Conservation (phyloP, 176 grass and related monocot genomes). For the Aegilops tauschii region DNA sequence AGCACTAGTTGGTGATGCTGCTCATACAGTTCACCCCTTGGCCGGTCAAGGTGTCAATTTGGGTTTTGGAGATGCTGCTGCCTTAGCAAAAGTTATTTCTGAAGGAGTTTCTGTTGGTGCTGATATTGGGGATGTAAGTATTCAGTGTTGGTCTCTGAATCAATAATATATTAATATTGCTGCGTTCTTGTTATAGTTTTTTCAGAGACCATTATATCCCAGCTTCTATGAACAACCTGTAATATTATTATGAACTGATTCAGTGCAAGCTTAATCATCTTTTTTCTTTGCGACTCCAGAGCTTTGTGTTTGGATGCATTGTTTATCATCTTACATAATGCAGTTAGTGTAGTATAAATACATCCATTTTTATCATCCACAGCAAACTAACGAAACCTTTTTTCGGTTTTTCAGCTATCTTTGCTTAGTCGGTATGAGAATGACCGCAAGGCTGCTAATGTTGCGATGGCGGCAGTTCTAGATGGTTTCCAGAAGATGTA, state of each 20-base stretch:
- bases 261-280: not conserved
- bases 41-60: conserved; percentile 96
- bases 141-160: not conserved
- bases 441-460: conserved; percentile 62
- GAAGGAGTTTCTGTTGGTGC: conserved; percentile 66
- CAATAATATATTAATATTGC: not conserved
- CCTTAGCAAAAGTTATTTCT: conserved; percentile 69
- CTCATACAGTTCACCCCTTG: conserved; percentile 87
- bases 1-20: conserved; percentile 83
- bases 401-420: conserved; percentile 38
- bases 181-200: not conserved
- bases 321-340: not conserved
- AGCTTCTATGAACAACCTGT: not conserved
- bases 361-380: not conserved
- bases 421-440: conserved; percentile 74
- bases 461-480: conserved; percentile 76
- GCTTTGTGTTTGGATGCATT: not conserved
- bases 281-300: not conserved
- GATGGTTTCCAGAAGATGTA: conserved; percentile 94
- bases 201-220: not conserved
- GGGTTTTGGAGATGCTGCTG: conserved; percentile 78
- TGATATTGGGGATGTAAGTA: conserved; percentile 70
- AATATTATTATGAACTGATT: not conserved
- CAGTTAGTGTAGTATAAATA: not conserved
- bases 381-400: not conserved